Evolutionary conservation across 352 stramenopile species (phyloP).

Genomic region (Globisporangium lucens): DNA sequence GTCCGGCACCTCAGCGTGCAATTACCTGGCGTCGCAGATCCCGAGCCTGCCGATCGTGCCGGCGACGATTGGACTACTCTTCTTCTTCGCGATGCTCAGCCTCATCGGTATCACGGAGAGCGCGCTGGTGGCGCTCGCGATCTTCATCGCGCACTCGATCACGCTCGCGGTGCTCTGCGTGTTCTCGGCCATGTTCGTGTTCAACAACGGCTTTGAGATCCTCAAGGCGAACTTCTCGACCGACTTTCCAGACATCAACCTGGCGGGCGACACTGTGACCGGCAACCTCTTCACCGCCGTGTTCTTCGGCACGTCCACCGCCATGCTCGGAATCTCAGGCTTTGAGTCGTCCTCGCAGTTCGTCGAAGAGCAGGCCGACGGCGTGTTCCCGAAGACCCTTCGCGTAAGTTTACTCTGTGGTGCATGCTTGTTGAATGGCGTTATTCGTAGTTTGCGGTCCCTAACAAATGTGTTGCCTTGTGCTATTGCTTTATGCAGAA

Average conservation of each 20-base stretch:
- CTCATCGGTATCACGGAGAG: constrained; percentile 92
- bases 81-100: constrained; percentile 91
- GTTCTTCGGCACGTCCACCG: constrained; percentile 90
- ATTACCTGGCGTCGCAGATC: constrained; percentile 82
- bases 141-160: constrained; percentile 89
- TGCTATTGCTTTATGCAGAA: constrained; percentile 42
- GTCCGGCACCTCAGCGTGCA: constrained; percentile 83
- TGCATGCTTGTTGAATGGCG: neutral
- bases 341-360: constrained; percentile 95
- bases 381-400: constrained; percentile 94
- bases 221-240: constrained; percentile 81
- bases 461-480: constrained; percentile 5
- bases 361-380: constrained; percentile 93
- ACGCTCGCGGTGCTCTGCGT: constrained; percentile 83
- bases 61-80: constrained; percentile 79
- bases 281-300: constrained; percentile 84
- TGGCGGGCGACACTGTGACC: constrained; percentile 73
- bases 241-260: constrained; percentile 86
- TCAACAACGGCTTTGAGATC: constrained; percentile 77
- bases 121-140: constrained; percentile 86
- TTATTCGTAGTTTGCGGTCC: neutral
- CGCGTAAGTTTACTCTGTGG: constrained; percentile 29
- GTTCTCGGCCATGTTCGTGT: constrained; percentile 75
- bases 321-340: constrained; percentile 94
- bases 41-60: constrained; percentile 74